Conservation (phyloP, 2,329 filamentous ascomycete genomes). For the Ophiostoma novo-ulmi region DNA sequence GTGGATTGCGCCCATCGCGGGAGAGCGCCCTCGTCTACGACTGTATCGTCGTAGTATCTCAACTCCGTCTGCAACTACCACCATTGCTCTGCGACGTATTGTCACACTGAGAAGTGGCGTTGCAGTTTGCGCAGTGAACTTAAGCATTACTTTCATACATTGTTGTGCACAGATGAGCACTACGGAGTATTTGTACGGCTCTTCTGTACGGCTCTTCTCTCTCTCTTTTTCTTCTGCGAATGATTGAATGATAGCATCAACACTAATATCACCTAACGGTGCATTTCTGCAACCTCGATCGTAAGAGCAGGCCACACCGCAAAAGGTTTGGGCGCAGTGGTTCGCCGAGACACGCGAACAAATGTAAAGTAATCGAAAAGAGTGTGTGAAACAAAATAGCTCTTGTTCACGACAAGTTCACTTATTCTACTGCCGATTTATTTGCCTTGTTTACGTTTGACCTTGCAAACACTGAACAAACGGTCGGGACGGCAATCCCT, state of each 20-base stretch:
- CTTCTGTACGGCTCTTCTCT: too few relatives aligned
- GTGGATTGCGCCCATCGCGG: conserved; percentile 16
- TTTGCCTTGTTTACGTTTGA: too few relatives aligned
- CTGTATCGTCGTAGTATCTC: conserved; percentile 14
- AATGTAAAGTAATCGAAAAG: background rate
- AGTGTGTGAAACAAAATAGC: background rate
- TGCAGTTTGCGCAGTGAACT: background rate
- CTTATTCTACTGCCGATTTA: too few relatives aligned
- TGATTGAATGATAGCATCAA: background rate
- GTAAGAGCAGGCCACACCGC: background rate
- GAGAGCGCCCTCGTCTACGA: conserved; percentile 18
- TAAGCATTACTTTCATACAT: background rate
- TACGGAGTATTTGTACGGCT: too few relatives aligned
- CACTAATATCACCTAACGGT: background rate
- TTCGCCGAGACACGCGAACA: background rate
- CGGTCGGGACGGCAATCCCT: background rate
- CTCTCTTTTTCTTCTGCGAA: too few relatives aligned
- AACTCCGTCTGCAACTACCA: background rate
- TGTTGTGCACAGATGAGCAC: too few relatives aligned
- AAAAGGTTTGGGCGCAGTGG: background rate
- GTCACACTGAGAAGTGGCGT: background rate
- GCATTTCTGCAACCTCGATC: background rate
- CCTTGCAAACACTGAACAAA: too few relatives aligned
- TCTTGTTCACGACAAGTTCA: background rate
- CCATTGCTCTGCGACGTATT: background rate